These are phyloP conservation scores for Aulographum hederae DNA, from an alignment of 2,329 filamentous ascomycete genomes.

Conservation along the genomic window DNA sequence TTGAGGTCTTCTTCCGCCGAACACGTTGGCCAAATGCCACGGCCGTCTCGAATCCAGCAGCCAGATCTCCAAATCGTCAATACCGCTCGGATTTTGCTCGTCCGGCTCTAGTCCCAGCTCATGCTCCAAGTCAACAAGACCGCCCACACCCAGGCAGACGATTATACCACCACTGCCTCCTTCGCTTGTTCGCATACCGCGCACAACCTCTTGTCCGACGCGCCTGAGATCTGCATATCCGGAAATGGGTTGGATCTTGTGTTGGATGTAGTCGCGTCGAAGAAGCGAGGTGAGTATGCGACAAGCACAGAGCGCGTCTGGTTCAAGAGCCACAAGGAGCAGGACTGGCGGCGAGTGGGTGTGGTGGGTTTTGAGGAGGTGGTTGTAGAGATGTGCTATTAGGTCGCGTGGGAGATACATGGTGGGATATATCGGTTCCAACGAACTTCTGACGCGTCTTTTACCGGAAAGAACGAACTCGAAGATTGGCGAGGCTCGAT, in stretches of 20 bases:
- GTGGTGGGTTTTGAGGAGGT: constrained; percentile 72
- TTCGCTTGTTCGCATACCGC: constrained; percentile 67
- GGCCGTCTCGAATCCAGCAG: constrained; percentile 78
- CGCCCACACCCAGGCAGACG: constrained; percentile 81
- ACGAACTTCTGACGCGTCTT: too few relatives aligned
- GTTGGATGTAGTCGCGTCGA: constrained; percentile 91
- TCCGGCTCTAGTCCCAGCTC: constrained; percentile 52
- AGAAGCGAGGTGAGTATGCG: constrained; percentile 85
- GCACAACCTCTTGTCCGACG: constrained; percentile 60
- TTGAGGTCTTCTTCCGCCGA: constrained; percentile 39
- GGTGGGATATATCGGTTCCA: too few relatives aligned
- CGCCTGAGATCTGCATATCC: constrained; percentile 80
- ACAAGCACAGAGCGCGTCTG: constrained; percentile 87
- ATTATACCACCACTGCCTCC: constrained; percentile 81
- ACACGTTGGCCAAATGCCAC: constrained; percentile 90
- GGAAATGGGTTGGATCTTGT: constrained; percentile 89
- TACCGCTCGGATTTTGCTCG: constrained; percentile 25
- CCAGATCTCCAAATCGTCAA: constrained; percentile 87
- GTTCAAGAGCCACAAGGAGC: constrained; percentile 81
- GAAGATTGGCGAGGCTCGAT: too few relatives aligned
- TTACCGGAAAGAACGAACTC: too few relatives aligned
- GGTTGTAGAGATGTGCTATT: constrained; percentile 78
- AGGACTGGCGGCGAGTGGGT: constrained; percentile 83
- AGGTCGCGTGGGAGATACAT: constrained; percentile 93
- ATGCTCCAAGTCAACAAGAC: constrained; percentile 70